Evolutionary conservation across 2,329 filamentous ascomycete genomes (phyloP), one percentile per base, ranked within the genome.

Genomic region (Exophiala calicioides): DNA sequence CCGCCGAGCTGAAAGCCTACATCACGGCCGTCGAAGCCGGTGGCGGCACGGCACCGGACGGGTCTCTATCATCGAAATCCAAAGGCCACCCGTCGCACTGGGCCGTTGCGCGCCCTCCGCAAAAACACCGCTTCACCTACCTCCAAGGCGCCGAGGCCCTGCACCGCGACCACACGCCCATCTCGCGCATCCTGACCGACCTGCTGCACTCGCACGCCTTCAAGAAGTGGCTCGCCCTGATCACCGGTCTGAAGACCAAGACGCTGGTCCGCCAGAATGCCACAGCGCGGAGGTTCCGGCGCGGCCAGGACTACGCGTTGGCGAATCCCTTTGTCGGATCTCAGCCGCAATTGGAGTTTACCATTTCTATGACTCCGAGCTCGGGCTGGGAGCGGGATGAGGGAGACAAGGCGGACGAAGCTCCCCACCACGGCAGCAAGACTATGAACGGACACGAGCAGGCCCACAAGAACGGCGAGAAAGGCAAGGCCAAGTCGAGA

Each of bases 41-140:
- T 9, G 24, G 30, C n/a, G n/a, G n/a, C n/a, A n/a, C n/a, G n/a
- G n/a, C n/a, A n/a, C n/a, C n/a, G 24, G 61, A 79, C 4, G 27
- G 36, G 18, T 7, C 40, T 12, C 71, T 74, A 12, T 7, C 33
- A 5, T 20, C 70, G 70, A 52, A 79, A 32, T 41, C 35, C 5
- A 33, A 24, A 21, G 32, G 35, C 15, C 44, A 53, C 15, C 47
- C 55, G 19, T 47, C 73, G 31, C 69, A 71, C 0, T 93, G 88
- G 87, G 80, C 77, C 51, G 85, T 94, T 6, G 88, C 93, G 5
- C 79, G 81, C 23, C 93, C 93, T 29, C 93, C 93, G 0, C 90
- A 98, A 71, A 98, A 98, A 72, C 90, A 96, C 64, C 87, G 90
- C 10, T 98, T 86, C 66, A 75, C 95, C 2, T 98, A 93, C 68